Conservation (phyloP, 345 rosid species). For the Citrus glauca region DNA sequence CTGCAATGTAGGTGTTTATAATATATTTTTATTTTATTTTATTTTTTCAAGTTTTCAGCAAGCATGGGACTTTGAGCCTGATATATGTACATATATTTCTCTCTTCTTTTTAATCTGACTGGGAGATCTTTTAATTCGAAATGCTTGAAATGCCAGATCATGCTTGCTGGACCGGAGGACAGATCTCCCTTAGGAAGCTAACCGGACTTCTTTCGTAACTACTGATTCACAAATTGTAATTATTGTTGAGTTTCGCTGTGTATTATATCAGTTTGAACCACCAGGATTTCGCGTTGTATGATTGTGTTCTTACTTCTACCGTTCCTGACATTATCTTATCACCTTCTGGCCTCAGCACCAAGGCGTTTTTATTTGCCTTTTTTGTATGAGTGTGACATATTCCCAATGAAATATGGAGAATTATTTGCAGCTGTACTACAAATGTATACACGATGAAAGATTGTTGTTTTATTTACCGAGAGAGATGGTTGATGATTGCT, state of each 20-base stretch:
- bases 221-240: conserved; percentile 35
- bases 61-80: too few species aligned
- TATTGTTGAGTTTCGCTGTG: conserved; percentile 16
- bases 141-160: conserved; percentile 39
- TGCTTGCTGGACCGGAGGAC: conserved; percentile 62
- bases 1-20: conserved; percentile 66
- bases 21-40: neutral
- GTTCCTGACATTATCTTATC: neutral
- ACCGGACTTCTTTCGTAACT: conserved; percentile 2
- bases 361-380: conserved; percentile 45
- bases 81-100: neutral
- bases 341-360: conserved; percentile 1
- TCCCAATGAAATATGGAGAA: neutral
- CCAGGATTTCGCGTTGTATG: conserved; percentile 21
- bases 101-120: neutral
- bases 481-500: neutral
- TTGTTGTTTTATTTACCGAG: neutral
- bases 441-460: neutral
- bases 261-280: conserved; percentile 37
- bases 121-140: neutral
- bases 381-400: conserved; percentile 26
- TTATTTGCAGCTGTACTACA: conserved; percentile 3
- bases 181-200: conserved; percentile 35
- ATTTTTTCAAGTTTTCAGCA: too few species aligned
- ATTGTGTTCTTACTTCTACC: conserved; percentile 20